Conservation (phyloP, 495 filamentous ascomycete species). For the Penicillium longicatenatum region DNA sequence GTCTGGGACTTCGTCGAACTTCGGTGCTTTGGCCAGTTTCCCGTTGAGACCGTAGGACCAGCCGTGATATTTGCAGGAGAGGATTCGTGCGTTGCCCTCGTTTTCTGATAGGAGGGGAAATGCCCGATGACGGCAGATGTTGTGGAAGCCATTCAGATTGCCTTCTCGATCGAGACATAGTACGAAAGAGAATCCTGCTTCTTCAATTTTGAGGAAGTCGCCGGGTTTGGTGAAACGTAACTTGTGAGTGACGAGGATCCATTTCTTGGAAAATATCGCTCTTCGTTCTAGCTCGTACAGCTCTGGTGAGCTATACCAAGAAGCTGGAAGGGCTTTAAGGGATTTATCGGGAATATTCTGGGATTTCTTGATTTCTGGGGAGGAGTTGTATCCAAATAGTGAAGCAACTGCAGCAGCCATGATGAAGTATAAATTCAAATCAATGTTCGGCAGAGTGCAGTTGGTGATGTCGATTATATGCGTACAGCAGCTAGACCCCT, state of each 20-base stretch:
- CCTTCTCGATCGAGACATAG: conserved; percentile 46
- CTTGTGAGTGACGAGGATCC: conserved; percentile 53
- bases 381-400: conserved; percentile 23
- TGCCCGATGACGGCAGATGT: conserved; percentile 58
- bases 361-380: not conserved
- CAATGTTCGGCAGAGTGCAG: not conserved
- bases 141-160: conserved; percentile 56
- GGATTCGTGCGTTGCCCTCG: conserved; percentile 48
- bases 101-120: conserved; percentile 54
- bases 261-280: conserved; percentile 53
- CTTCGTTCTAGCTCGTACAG: conserved; percentile 55
- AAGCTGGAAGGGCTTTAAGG: conserved; percentile 46
- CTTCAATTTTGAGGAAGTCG: conserved; percentile 48
- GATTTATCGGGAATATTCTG: conserved; percentile 15
- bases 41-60: conserved; percentile 61
- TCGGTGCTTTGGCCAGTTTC: conserved; percentile 58
- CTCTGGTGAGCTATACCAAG: conserved; percentile 50
- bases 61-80: conserved; percentile 62
- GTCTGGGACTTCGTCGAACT: conserved; percentile 52
- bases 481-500: not conserved
- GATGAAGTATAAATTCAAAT: not conserved
- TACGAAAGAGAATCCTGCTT: conserved; percentile 52
- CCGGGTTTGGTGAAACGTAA: conserved; percentile 46
- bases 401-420: conserved; percentile 26
- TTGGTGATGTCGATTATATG: not conserved